phyloP scores from a whole-genome alignment of 306 rosid genomes.

The Neltuma alba region DNA sequence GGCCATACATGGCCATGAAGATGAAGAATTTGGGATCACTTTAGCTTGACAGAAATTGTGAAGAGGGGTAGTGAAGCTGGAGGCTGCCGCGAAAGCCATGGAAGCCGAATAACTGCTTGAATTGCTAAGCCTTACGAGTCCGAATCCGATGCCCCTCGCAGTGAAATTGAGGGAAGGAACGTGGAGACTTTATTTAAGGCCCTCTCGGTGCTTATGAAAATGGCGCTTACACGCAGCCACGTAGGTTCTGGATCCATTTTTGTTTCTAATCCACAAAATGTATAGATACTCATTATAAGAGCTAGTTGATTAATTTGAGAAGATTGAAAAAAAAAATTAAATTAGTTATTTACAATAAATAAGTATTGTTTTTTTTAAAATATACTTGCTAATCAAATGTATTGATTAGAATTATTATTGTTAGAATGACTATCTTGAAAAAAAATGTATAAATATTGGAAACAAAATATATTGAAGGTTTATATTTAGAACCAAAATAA shows the following conservation, averaged over 20 bases:
- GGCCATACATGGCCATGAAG: slow-evolving; percentile 44
- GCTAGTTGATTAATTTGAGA: too few species aligned
- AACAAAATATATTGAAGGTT: too few species aligned
- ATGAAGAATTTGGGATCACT: slow-evolving; percentile 32
- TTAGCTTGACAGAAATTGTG: slow-evolving; percentile 34
- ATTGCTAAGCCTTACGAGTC: background rate
- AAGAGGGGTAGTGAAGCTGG: slow-evolving; percentile 41
- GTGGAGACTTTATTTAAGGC: background rate
- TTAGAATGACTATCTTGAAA: too few species aligned
- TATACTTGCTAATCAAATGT: too few species aligned
- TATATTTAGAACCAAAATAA: too few species aligned
- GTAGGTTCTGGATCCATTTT: background rate
- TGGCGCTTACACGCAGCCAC: slow-evolving; percentile 20
- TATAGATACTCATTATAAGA: too few species aligned
- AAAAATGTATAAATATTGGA: too few species aligned
- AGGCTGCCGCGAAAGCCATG: slow-evolving; percentile 58
- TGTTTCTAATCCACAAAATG: too few species aligned
- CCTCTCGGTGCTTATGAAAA: background rate
- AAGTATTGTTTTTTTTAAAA: too few species aligned
- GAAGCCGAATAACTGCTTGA: slow-evolving; percentile 46
- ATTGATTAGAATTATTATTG: too few species aligned
- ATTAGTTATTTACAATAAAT: too few species aligned
- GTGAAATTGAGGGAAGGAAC: background rate
- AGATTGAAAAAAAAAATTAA: too few species aligned
- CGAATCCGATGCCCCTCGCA: background rate